phyloP scores from a whole-genome alignment of 495 filamentous ascomycete genomes.

The Aspergillus mulundensis region DNA sequence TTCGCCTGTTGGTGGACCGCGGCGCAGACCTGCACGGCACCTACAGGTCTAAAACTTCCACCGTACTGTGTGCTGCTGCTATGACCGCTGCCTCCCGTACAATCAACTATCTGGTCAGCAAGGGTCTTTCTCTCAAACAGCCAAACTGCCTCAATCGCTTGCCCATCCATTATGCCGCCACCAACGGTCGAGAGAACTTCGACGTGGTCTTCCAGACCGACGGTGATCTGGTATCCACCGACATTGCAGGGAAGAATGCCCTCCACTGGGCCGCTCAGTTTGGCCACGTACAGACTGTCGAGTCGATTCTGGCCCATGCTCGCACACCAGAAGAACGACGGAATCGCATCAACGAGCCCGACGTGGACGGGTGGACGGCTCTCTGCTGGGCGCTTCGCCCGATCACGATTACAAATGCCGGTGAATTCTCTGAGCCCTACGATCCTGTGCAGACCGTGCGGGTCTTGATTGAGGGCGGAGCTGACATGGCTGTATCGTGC shows the following conservation, averaged over 20 bases:
- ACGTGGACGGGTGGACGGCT: neutral
- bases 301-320: neutral
- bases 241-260: neutral
- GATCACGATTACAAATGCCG: neutral
- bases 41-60: neutral
- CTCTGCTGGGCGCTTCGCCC: constrained; percentile 1
- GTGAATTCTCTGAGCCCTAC: neutral
- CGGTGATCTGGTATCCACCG: neutral
- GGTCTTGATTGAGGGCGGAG: neutral
- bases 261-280: constrained; percentile 2
- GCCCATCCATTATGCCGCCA: neutral
- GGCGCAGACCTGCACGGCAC: neutral
- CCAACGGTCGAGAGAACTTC: neutral
- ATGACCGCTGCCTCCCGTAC: neutral
- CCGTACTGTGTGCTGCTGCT: neutral
- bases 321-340: neutral
- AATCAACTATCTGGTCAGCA: neutral
- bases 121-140: neutral
- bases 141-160: neutral
- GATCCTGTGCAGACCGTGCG: neutral
- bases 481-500: neutral
- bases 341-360: neutral
- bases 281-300: neutral
- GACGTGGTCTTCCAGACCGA: neutral
- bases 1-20: neutral